These are phyloP conservation scores for Tubosaeta sp. DNA, from an alignment of 768 basidiomycete genomes.

Conservation along the genomic window DNA sequence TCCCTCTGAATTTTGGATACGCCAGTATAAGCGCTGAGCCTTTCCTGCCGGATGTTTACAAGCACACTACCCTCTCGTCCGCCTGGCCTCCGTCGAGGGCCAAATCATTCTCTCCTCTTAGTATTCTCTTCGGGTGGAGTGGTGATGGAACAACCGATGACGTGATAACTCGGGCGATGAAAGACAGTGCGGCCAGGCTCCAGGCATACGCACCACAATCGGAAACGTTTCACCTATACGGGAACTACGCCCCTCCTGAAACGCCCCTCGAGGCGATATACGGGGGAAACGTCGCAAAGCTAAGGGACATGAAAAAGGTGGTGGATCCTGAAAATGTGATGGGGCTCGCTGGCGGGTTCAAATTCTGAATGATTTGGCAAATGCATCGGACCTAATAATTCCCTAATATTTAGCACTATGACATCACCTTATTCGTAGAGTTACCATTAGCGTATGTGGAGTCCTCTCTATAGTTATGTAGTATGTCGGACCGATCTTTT, in stretches of 20 bases:
- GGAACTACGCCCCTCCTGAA: constrained; percentile 55
- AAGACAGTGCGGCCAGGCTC: constrained; percentile 37
- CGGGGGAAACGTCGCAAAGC: constrained; percentile 41
- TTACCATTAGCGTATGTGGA: not conserved
- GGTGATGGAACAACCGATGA: constrained; percentile 34
- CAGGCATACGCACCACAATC: constrained; percentile 42
- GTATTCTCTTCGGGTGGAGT: constrained; percentile 46
- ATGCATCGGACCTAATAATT: constrained; percentile 6
- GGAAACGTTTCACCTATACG: constrained; percentile 42
- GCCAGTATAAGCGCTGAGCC: constrained; percentile 49
- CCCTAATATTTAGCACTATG: not conserved
- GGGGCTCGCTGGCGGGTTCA: constrained; percentile 65
- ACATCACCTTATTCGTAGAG: not conserved
- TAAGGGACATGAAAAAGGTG: constrained; percentile 38
- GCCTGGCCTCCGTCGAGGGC: constrained; percentile 47
- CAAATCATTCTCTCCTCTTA: constrained; percentile 39
- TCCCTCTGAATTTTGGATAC: constrained; percentile 36
- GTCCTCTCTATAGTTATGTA: not conserved
- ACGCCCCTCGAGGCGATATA: constrained; percentile 51
- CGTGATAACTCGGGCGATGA: constrained; percentile 37
- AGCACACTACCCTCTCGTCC: constrained; percentile 34
- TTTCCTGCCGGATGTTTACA: constrained; percentile 40
- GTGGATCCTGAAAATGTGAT: constrained; percentile 61
- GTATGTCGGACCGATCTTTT: not conserved
- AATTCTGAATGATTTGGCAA: constrained; percentile 32